Percentiles rank a stretch among this genome's conserved stretches.
These are phyloP conservation scores for Grigorovia yakushimaensis DNA, from an alignment of 805 yeast genomes.

Conservation along the genomic window DNA sequence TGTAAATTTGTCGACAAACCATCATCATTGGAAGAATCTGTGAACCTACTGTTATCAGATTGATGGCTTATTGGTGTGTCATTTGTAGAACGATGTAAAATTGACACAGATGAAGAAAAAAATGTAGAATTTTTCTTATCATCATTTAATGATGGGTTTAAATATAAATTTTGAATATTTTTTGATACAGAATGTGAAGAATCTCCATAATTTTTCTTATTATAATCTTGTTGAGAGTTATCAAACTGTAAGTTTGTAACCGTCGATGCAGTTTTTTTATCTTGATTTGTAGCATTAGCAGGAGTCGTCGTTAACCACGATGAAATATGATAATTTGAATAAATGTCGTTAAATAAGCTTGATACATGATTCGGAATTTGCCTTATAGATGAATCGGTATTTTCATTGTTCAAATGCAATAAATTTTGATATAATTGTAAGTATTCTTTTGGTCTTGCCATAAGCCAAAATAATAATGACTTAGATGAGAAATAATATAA, in stretches of 20 bases:
- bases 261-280: background rate
- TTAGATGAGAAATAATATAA: conserved; percentile 36
- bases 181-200: background rate
- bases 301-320: conserved; percentile 7
- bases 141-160: background rate
- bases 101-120: background rate
- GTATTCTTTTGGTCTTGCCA: conserved; percentile 38
- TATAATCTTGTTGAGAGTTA: background rate
- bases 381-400: conserved; percentile 8
- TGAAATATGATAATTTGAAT: conserved; percentile 12
- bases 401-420: conserved; percentile 4
- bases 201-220: background rate
- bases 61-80: background rate
- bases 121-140: background rate
- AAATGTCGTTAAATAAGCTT: conserved; percentile 15
- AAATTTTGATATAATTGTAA: conserved; percentile 15
- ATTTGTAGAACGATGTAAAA: background rate
- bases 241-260: background rate
- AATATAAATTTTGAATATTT: background rate
- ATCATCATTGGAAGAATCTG: background rate
- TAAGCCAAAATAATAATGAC: conserved; percentile 38
- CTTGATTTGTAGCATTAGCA: background rate
- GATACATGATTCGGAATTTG: conserved; percentile 11
- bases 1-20: background rate
- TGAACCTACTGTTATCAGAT: background rate